phyloP scores from a whole-genome alignment of 139 green algal genomes.

The Ettlia oleoabundans region DNA sequence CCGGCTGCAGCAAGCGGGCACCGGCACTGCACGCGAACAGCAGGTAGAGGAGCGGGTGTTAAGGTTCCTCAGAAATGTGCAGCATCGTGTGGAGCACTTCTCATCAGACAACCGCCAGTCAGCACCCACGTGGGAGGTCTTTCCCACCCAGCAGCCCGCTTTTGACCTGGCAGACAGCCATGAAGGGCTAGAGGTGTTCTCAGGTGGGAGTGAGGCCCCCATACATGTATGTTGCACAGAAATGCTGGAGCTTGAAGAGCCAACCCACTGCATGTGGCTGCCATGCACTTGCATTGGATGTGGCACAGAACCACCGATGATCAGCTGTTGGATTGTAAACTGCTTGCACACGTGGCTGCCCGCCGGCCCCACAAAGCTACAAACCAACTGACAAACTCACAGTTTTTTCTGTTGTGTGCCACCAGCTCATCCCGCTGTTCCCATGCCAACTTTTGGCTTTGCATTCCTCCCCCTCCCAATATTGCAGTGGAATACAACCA shows the following conservation, averaged over 20 bases:
- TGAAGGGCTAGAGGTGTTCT: slow-evolving; percentile 8
- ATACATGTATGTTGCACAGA: too few relatives aligned
- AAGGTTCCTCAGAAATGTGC: slow-evolving; percentile 18
- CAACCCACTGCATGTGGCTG: too few relatives aligned
- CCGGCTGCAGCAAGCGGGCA: background rate
- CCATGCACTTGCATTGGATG: too few relatives aligned
- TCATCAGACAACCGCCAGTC: too few relatives aligned
- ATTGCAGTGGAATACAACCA: slow-evolving; percentile 42
- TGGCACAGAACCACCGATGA: too few relatives aligned
- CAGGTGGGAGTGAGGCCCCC: slow-evolving; percentile 22
- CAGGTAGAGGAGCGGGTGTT: slow-evolving; percentile 30
- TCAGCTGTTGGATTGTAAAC: too few relatives aligned
- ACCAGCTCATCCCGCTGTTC: background rate
- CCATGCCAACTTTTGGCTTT: slow-evolving; percentile 22
- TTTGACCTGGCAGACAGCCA: slow-evolving; percentile 59
- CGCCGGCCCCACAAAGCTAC: too few relatives aligned
- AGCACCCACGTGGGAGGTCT: slow-evolving; percentile 28
- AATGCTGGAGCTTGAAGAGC: too few relatives aligned
- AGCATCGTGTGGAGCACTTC: background rate
- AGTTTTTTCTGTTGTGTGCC: too few relatives aligned
- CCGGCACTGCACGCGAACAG: background rate
- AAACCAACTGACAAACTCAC: too few relatives aligned
- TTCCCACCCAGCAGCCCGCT: slow-evolving; percentile 58
- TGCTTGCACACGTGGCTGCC: too few relatives aligned
- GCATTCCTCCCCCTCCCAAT: background rate